Evolutionary conservation across 2,329 filamentous ascomycete species (phyloP).

Genomic region (Ophiobolus disseminans): DNA sequence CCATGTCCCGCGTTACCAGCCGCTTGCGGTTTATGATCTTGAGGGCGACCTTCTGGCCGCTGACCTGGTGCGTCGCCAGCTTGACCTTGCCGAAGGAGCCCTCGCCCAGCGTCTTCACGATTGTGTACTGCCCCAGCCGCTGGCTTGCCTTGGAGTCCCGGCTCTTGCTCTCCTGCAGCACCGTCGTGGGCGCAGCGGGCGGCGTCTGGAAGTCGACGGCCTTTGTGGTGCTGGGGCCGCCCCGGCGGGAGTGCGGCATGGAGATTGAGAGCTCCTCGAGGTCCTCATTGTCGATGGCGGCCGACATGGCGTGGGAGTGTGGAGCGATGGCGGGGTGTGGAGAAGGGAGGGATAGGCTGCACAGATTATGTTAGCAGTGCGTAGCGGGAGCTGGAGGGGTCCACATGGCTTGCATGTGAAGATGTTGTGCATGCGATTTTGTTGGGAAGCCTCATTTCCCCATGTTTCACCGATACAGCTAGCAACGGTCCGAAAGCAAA

Average conservation of each 20-base stretch:
- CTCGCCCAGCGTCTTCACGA: conserved; percentile 89
- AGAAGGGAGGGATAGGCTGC: not conserved
- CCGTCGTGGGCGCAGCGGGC: conserved; percentile 30
- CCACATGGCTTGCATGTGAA: not conserved
- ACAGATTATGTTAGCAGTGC: not conserved
- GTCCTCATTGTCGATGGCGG: conserved; percentile 77
- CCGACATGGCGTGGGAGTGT: conserved; percentile 40
- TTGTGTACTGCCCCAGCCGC: conserved; percentile 89
- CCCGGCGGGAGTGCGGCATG: conserved; percentile 69
- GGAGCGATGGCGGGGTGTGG: conserved; percentile 3
- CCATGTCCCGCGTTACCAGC: conserved; percentile 96
- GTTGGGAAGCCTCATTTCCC: conserved; percentile 3
- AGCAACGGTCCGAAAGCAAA: no score
- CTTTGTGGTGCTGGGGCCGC: conserved; percentile 38
- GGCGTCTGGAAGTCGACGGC: conserved; percentile 45
- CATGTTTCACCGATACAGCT: no score
- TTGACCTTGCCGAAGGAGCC: conserved; percentile 99
- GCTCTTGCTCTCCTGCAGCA: conserved; percentile 51
- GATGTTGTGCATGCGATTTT: not conserved
- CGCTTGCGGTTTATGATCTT: conserved; percentile 98
- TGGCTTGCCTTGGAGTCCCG: conserved; percentile 71
- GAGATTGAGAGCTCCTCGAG: conserved; percentile 71
- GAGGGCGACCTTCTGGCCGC: conserved; percentile 91
- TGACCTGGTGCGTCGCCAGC: conserved; percentile 89
- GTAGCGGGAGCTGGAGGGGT: conserved; percentile 2